These are phyloP conservation scores for Elsinoe australis DNA, from an alignment of 2,329 filamentous ascomycete genomes.

Conservation along the genomic window DNA sequence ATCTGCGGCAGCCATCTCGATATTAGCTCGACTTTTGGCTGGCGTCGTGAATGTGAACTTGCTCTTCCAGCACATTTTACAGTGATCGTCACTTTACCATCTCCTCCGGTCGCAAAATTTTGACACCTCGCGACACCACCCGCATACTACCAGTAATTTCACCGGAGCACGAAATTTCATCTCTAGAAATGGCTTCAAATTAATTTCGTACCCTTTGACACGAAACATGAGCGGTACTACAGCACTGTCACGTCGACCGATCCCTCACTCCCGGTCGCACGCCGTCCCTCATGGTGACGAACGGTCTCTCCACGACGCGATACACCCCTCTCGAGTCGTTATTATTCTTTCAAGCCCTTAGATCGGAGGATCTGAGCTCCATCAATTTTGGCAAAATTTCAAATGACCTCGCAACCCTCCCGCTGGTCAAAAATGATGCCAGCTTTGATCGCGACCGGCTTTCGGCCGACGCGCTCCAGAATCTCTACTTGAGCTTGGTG, in stretches of 20 bases:
- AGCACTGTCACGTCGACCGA: conserved; percentile 14
- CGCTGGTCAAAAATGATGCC: conserved; percentile 60
- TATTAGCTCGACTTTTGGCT: conserved; percentile 2
- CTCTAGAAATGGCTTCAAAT: conserved; percentile 14
- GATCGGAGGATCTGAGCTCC: conserved; percentile 57
- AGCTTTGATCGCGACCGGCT: conserved; percentile 68
- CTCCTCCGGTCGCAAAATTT: conserved; percentile 14
- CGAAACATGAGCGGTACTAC: conserved; percentile 16
- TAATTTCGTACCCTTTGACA: conserved; percentile 11
- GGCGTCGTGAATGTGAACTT: not conserved
- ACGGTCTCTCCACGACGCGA: conserved; percentile 45
- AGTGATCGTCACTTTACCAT: too few species aligned
- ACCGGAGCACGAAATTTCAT: not conserved
- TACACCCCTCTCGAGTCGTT: conserved; percentile 83
- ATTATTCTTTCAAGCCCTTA: conserved; percentile 73
- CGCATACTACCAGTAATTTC: not conserved
- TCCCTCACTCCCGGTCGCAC: conserved; percentile 18
- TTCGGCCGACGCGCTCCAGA: conserved; percentile 67
- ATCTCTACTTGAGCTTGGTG: conserved; percentile 68
- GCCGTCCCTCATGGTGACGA: conserved; percentile 42
- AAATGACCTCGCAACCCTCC: conserved; percentile 64
- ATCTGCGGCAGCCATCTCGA: not conserved
- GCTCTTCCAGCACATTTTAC: too few species aligned
- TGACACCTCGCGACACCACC: conserved; percentile 6
- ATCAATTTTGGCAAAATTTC: conserved; percentile 64